Base-by-base conservation (phyloP, 1,284 basidiomycete species). In the Cerrena zonata region DNA sequence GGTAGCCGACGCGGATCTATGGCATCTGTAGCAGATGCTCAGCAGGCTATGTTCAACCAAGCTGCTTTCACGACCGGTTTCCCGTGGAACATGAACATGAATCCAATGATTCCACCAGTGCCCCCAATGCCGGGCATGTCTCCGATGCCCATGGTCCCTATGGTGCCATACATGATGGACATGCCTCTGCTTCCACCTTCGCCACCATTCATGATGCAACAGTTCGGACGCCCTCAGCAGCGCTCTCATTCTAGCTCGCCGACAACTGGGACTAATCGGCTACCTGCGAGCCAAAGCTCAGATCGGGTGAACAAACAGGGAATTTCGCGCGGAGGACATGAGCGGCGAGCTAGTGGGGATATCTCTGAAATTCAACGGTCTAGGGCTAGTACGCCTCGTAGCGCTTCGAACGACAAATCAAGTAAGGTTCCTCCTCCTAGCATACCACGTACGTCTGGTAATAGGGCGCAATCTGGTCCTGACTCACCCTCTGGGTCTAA, bases 171-270 rank as follows among this genome's bases (percentile, higher is more conserved):
- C 50, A 65, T 65, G 56, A 63, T 74, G 63, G 76, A 80, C 51
- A 78, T 79, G 76, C 83, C 85, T 11, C 69, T 88, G 11, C 71
- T 88, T 30, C 86, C 85, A n/a, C 86, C 85, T 1, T 73, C 79
- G 1, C 77, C 85, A 24, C 84, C 86, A 13, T 88, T 88, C 65
- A 86, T 88, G 82, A 74, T 82, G 68, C 78, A 79, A 54, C 74
- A 80, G 47, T 70, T 66, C 38, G 68, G 69, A 7, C 58, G 55
- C 50, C 54, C 53, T 7, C 50, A 51, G 41, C 48, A 53, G 45
- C 63, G 63, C 27, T 63, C 63, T 40, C 60, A 66, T 19, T 63
- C 61, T 55, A 63, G 62, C 4, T 65, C 64, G 13, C 63, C 65
- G 27, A 61, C 59, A 10, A 46, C 53, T n/a, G 53, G 38, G 49